Evolutionary conservation across 441 rosid species (phyloP), one percentile per base, ranked within the genome.

Genomic region (Raphanus hybrid): DNA sequence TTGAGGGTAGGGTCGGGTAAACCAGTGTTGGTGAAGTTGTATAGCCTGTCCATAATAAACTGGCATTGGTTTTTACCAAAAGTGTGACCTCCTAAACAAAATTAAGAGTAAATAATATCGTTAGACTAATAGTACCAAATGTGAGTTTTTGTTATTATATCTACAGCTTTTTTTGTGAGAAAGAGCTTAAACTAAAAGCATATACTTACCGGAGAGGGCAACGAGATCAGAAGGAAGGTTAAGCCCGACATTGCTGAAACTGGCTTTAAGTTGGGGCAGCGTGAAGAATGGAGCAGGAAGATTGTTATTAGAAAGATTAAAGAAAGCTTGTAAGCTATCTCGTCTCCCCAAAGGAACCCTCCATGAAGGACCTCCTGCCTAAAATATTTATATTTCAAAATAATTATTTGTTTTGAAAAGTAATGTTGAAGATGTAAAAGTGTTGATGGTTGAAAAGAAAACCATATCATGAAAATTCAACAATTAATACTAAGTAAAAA

Each of bases 311-410:
- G 88, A 85, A 0, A 81, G 85, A 3, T 57, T 6, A 23, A 81
- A 14, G 75, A 68, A 86, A 18, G 87, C 91, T 26, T 67, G 82
- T 39, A 41, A 32, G 64, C 88, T 27, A 52, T 88, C 94, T 75
- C 89, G 85, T 84, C 93, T 84, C n/a, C 92, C 94, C 8, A 87
- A 20, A 16, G 63, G 80, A 72, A 75, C 84, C 12, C 69, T 54
- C 92, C 94, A 88, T 3, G 86, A 77, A 1, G 87, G 90, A 6
- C 88, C 92, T 50, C 87, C 89, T 50, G 87, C 68, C 87, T 82
- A 60, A 27, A 16, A 54, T 15, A 50, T 6, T 6, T 2, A 45
- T 45, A 45, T 45, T 45, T 45, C 52, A 12, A 45, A 45, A 45
- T 45, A 12, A 43, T 3, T 11, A 39, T 39, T 39, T 39, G 43